Percentiles rank a stretch among this genome's conserved stretches.
These are phyloP conservation scores for Hirschfeldia incana DNA, from an alignment of 345 rosid genomes.

Conservation along the genomic window DNA sequence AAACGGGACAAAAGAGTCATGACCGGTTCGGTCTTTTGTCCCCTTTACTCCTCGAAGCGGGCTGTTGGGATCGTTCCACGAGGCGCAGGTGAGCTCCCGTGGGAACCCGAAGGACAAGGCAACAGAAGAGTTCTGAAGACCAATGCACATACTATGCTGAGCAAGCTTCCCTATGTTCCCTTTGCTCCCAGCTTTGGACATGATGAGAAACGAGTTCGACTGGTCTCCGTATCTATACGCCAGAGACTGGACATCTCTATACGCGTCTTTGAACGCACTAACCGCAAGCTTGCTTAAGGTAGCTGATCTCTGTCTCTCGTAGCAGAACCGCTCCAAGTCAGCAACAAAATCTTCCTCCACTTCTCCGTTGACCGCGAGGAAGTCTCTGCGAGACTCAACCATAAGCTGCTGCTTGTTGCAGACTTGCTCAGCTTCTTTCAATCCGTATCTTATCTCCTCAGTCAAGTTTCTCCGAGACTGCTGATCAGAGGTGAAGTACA, in stretches of 20 bases:
- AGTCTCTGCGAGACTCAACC: conserved; percentile 63
- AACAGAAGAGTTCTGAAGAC: conserved; percentile 76
- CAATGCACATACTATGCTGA: conserved; percentile 89
- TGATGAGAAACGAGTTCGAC: conserved; percentile 68
- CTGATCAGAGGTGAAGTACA: conserved; percentile 59
- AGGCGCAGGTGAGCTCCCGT: conserved; percentile 55
- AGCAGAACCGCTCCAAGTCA: conserved; percentile 48
- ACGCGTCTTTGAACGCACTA: conserved; percentile 73
- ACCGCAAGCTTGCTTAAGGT: conserved; percentile 68
- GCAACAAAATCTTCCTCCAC: conserved; percentile 25
- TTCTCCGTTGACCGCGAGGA: conserved; percentile 55
- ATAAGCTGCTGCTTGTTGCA: conserved; percentile 70
- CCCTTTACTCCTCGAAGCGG: conserved; percentile 17
- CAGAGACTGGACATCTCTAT: conserved; percentile 72
- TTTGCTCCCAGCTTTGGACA: conserved; percentile 94
- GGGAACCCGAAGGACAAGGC: conserved; percentile 87
- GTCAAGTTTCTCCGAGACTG: conserved; percentile 55
- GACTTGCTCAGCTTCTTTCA: conserved; percentile 63
- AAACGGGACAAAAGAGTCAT: conserved; percentile 61
- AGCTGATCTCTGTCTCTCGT: conserved; percentile 79
- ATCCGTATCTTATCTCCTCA: conserved; percentile 62
- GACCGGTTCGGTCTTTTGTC: conserved; percentile 28
- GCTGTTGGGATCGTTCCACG: conserved; percentile 63
- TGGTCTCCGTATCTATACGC: conserved; percentile 58
- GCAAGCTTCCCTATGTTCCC: conserved; percentile 79